Conservation (phyloP, 2,329 filamentous ascomycete species). For the Dryadomyces quercus-mongolicae region DNA sequence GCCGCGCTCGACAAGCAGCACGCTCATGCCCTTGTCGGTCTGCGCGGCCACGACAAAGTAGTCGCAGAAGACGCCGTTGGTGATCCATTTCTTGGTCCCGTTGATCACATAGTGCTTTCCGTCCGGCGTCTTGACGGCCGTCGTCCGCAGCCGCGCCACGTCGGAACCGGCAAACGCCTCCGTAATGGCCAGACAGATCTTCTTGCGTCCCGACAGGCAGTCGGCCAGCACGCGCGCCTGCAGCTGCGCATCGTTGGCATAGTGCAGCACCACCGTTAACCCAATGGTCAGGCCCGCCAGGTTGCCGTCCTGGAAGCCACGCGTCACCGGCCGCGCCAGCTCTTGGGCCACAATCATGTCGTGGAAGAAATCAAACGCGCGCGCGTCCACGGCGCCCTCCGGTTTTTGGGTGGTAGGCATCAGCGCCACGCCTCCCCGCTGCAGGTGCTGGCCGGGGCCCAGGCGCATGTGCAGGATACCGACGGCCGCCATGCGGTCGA, state of each 20-base stretch:
- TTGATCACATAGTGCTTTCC: conserved; percentile 62
- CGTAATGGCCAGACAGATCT: conserved; percentile 78
- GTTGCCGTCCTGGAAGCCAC: conserved; percentile 79
- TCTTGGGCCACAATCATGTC: conserved; percentile 70
- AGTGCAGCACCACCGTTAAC: conserved; percentile 69
- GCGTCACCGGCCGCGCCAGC: conserved; percentile 53
- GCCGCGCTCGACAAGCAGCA: conserved; percentile 61
- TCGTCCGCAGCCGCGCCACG: conserved; percentile 69
- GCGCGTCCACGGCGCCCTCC: conserved; percentile 57
- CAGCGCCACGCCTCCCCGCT: conserved; percentile 46
- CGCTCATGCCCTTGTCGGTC: conserved; percentile 67
- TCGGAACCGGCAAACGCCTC: conserved; percentile 81
- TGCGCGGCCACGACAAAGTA: conserved; percentile 75
- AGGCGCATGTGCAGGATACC: conserved; percentile 72
- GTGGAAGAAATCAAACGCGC: conserved; percentile 82
- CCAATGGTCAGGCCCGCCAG: conserved; percentile 80
- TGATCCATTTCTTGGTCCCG: conserved; percentile 78
- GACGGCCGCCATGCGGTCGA: conserved; percentile 64
- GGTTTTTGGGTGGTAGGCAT: conserved; percentile 21
- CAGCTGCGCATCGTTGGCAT: conserved; percentile 54
- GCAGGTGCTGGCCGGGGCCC: conserved; percentile 70
- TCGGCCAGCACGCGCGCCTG: conserved; percentile 58
- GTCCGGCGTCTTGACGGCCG: conserved; percentile 62
- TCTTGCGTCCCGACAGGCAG: conserved; percentile 69
- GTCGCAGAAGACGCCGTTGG: conserved; percentile 54